phyloP scores from a whole-genome alignment of 495 filamentous ascomycete species.

The Lichenothelia convexa region DNA sequence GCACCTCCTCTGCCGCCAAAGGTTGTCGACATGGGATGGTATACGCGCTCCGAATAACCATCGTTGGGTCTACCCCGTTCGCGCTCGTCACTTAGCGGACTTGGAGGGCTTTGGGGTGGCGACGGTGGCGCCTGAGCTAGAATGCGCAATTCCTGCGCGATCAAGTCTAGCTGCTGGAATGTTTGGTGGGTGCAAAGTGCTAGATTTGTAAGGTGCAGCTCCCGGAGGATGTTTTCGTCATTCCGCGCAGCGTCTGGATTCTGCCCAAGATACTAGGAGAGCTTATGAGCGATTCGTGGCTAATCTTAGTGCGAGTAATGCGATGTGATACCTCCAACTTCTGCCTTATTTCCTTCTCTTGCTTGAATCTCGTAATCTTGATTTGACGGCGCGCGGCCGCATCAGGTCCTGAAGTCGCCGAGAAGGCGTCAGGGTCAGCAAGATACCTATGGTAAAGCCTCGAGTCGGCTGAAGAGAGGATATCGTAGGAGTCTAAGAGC shows the following conservation, averaged over 20 bases:
- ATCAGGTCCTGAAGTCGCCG: slow-evolving; percentile 48
- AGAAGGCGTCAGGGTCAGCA: slow-evolving; percentile 47
- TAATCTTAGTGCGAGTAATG: background rate
- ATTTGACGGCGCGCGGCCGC: slow-evolving; percentile 52
- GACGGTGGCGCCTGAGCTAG: slow-evolving; percentile 50
- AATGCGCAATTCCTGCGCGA: slow-evolving; percentile 69
- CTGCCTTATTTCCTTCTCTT: slow-evolving; percentile 71
- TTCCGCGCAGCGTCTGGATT: slow-evolving; percentile 40
- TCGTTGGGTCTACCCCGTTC: slow-evolving; percentile 21
- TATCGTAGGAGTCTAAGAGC: slow-evolving; percentile 56
- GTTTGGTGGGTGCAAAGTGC: slow-evolving; percentile 55
- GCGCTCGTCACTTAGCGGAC: slow-evolving; percentile 10
- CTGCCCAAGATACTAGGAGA: slow-evolving; percentile 35
- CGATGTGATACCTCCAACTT: slow-evolving; percentile 46
- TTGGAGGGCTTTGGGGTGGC: slow-evolving; percentile 13
- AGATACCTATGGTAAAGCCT: slow-evolving; percentile 55
- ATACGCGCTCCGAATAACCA: slow-evolving; percentile 59
- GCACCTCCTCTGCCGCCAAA: slow-evolving; percentile 44
- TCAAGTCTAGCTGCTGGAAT: slow-evolving; percentile 68
- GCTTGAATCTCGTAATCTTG: slow-evolving; percentile 71
- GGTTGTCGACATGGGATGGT: slow-evolving; percentile 38
- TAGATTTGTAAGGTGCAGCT: slow-evolving; percentile 58
- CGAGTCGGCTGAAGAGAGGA: slow-evolving; percentile 47
- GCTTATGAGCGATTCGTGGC: background rate
- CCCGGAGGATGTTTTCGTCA: slow-evolving; percentile 64